These are phyloP conservation scores for Crithidia bombi DNA, from an alignment of 208 protist species.

Conservation along the genomic window DNA sequence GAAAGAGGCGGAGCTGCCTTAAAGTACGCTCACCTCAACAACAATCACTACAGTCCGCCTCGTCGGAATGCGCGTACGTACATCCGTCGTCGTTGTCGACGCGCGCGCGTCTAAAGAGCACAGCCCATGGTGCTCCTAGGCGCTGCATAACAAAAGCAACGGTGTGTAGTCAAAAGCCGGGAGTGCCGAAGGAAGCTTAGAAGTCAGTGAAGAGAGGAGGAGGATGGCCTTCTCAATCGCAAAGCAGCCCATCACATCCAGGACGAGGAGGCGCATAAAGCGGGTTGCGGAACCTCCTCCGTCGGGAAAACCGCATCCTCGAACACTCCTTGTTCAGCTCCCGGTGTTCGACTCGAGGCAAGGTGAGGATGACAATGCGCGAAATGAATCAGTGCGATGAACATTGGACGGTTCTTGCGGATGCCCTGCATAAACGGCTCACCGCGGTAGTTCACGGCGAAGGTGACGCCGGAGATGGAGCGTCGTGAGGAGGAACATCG, in stretches of 20 bases:
- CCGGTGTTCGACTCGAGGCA: constrained; percentile 77
- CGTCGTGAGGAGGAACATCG: constrained; percentile 96
- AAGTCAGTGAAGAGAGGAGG: constrained; percentile 78
- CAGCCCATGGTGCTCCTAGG: no score
- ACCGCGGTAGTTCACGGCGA: constrained; percentile 98
- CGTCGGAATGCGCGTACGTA: no score
- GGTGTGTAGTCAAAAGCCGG: not conserved
- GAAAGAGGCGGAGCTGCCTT: no score
- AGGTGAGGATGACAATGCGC: constrained; percentile 74
- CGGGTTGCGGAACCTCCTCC: constrained; percentile 69
- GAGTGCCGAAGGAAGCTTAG: constrained; percentile 10
- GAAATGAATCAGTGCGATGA: constrained; percentile 83
- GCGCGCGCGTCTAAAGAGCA: no score
- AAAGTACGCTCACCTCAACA: no score
- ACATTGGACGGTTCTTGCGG: constrained; percentile 91
- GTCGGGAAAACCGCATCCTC: constrained; percentile 91
- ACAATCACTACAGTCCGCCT: no score
- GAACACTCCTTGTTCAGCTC: constrained; percentile 85
- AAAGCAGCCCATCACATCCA: constrained; percentile 80
- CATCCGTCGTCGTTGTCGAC: no score
- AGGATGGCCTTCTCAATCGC: constrained; percentile 77
- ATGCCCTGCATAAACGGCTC: constrained; percentile 95
- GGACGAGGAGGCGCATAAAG: constrained; percentile 73
- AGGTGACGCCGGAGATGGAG: constrained; percentile 95
- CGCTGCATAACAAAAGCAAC: constrained; percentile 9